Conservation (phyloP, 345 rosid genomes). For the Dovyalis caffra region DNA sequence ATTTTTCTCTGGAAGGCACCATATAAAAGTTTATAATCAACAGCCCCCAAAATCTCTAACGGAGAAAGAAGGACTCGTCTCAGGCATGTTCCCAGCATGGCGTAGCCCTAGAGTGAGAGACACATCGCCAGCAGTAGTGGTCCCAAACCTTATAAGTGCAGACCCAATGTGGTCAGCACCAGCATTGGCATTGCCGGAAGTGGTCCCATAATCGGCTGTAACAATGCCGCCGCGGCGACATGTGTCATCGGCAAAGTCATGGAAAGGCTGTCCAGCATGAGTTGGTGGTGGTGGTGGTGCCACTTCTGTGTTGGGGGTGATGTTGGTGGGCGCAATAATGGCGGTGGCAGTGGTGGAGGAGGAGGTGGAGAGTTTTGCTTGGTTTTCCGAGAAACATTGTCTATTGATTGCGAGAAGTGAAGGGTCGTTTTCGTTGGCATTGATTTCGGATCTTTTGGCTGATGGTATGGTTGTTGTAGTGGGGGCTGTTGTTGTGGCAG, state of each 20-base stretch:
- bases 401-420: slow-evolving; percentile 48
- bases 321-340: not conserved
- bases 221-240: slow-evolving; percentile 37
- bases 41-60: slow-evolving; percentile 72
- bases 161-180: slow-evolving; percentile 37
- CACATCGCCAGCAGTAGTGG: slow-evolving; percentile 69
- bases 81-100: slow-evolving; percentile 76
- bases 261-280: slow-evolving; percentile 27
- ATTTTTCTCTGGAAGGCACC: slow-evolving; percentile 4
- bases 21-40: slow-evolving; percentile 30
- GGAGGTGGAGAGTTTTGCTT: slow-evolving; percentile 33
- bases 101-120: slow-evolving; percentile 96
- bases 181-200: slow-evolving; percentile 20
- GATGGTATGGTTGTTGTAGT: slow-evolving; percentile 39
- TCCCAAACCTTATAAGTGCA: slow-evolving; percentile 67
- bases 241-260: slow-evolving; percentile 31
- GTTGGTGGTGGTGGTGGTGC: slow-evolving; percentile 4
- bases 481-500: slow-evolving; percentile 15
- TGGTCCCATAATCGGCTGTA: slow-evolving; percentile 44
- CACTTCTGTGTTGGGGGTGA: slow-evolving; percentile 17
- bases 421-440: slow-evolving; percentile 68
- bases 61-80: slow-evolving; percentile 59
- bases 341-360: slow-evolving; percentile 17
- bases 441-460: slow-evolving; percentile 60
- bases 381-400: slow-evolving; percentile 52